Evolutionary conservation across 2,329 filamentous ascomycete species (phyloP).

Genomic region (Phaeosphaeriaceae sp.): DNA sequence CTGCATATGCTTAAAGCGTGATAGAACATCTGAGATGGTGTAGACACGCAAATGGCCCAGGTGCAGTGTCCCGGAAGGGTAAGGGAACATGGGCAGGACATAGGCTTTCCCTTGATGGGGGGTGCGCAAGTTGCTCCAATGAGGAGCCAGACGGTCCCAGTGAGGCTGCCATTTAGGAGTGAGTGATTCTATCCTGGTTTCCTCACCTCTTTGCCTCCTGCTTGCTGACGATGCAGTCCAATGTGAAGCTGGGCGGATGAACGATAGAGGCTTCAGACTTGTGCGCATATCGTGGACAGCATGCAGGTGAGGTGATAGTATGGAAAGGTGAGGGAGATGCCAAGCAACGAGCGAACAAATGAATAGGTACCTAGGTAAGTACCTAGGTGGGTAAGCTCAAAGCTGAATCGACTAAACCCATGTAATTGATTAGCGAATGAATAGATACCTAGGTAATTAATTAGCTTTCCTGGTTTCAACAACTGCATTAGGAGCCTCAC

Average conservation of each 20-base stretch:
- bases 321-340: not conserved
- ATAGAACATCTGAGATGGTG: constrained; percentile 85
- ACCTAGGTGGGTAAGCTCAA: too few species aligned
- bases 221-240: constrained; percentile 8
- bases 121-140: constrained; percentile 15
- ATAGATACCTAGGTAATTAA: too few species aligned
- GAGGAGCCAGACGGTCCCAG: constrained; percentile 48
- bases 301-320: not conserved
- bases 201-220: constrained; percentile 11
- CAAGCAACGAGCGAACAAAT: too few species aligned
- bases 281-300: constrained; percentile 22
- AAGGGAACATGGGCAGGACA: constrained; percentile 91
- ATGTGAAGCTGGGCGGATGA: constrained; percentile 10
- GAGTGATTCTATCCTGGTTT: constrained; percentile 18
- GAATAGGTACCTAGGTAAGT: too few species aligned
- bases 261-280: constrained; percentile 27
- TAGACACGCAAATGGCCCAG: constrained; percentile 89
- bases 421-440: too few species aligned
- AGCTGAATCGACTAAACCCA: too few species aligned
- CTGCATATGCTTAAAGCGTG: constrained; percentile 75
- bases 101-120: constrained; percentile 59
- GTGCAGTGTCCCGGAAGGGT: constrained; percentile 85
- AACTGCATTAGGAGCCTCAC: constrained; percentile 23
- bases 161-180: constrained; percentile 60
- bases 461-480: constrained; percentile 18